Conservation (phyloP, 1,139 yeast genomes). For the Taphrina flavorubra region DNA sequence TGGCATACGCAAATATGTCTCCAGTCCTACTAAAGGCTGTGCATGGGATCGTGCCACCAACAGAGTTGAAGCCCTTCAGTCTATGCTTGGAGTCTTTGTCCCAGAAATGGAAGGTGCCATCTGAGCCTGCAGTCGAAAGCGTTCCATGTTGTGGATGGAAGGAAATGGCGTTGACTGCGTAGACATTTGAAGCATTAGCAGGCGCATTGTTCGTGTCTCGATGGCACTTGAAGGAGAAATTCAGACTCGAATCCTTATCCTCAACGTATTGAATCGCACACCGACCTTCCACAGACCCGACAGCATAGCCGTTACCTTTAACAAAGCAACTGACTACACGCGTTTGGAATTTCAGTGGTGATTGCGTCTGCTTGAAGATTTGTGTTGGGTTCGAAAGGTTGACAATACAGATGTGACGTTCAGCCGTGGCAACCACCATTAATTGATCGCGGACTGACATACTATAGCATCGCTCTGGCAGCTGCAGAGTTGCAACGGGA, state of each 20-base stretch:
- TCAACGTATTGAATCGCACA: constrained; percentile 96
- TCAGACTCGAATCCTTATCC: constrained; percentile 56
- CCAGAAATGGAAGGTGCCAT: constrained; percentile 95
- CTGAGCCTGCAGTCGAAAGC: constrained; percentile 91
- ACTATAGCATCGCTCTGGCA: constrained; percentile 90
- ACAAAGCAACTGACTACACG: constrained; percentile 82
- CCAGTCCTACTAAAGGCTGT: constrained; percentile 86
- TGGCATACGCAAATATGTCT: constrained; percentile 83
- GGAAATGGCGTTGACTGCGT: constrained; percentile 76
- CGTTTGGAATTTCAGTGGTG: constrained; percentile 94
- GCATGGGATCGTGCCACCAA: constrained; percentile 75
- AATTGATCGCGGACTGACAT: constrained; percentile 85
- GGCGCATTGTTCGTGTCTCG: constrained; percentile 61
- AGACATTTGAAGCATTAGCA: constrained; percentile 61
- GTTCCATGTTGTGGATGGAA: constrained; percentile 93
- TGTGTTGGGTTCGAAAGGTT: constrained; percentile 80
- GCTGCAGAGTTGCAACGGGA: constrained; percentile 77
- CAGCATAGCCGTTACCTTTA: constrained; percentile 87
- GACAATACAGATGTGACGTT: constrained; percentile 76
- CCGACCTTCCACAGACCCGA: constrained; percentile 94
- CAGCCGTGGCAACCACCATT: constrained; percentile 91
- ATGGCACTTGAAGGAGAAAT: constrained; percentile 91
- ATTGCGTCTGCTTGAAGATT: constrained; percentile 72
- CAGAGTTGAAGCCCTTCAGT: constrained; percentile 68
- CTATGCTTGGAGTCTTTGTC: constrained; percentile 92